phyloP scores from a whole-genome alignment of 306 rosid species.

The Pterocarpus macrocarpus region DNA sequence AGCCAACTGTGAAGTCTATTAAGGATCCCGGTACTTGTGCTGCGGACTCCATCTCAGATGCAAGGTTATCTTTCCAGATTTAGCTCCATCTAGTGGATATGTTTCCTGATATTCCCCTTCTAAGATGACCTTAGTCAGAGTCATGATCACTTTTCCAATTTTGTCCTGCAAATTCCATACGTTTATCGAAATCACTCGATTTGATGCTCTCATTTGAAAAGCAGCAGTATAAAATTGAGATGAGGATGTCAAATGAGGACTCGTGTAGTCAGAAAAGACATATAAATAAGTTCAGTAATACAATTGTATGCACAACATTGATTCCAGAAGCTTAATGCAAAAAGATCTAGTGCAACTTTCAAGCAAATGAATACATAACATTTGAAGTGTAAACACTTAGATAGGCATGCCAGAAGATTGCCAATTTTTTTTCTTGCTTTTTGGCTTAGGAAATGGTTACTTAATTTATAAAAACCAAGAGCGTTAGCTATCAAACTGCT shows the following conservation, averaged over 20 bases:
- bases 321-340: not conserved
- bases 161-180: slow-evolving; percentile 63
- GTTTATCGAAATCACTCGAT: not conserved
- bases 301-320: not conserved
- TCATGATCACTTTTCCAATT: slow-evolving; percentile 79
- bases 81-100: slow-evolving; percentile 64
- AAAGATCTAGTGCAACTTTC: not conserved
- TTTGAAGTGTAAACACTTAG: too few relatives aligned
- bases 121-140: slow-evolving; percentile 75
- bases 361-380: too few relatives aligned
- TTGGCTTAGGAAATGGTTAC: not conserved
- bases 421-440: not conserved
- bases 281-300: not conserved
- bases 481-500: not conserved
- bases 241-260: slow-evolving; percentile 26
- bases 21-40: slow-evolving; percentile 60
- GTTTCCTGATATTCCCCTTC: slow-evolving; percentile 79
- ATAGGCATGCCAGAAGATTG: not conserved
- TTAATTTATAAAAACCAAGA: not conserved
- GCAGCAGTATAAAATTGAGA: slow-evolving; percentile 15
- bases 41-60: slow-evolving; percentile 80
- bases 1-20: not conserved
- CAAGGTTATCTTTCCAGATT: slow-evolving; percentile 73
- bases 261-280: not conserved
- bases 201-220: not conserved